Conservation (phyloP, 2,329 filamentous ascomycete genomes). For the Penicillium fuscoglaucum region DNA sequence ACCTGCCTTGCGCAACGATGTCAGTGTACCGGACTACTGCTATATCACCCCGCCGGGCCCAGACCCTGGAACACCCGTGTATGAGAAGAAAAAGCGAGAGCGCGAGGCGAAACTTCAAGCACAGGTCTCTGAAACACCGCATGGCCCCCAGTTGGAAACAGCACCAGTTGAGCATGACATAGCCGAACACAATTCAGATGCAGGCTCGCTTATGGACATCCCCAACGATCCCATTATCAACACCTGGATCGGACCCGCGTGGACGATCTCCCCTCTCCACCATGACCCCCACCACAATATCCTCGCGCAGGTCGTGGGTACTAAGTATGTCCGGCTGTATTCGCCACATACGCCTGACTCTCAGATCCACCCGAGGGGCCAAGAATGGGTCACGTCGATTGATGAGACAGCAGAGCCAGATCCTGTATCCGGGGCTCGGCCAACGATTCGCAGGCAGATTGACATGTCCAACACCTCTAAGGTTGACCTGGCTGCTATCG, state of each 20-base stretch:
- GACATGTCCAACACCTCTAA: conserved; percentile 90
- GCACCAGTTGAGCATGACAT: conserved; percentile 1
- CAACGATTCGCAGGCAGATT: conserved; percentile 46
- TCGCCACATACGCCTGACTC: conserved; percentile 60
- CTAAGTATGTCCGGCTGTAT: conserved; percentile 91
- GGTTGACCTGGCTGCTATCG: conserved; percentile 71
- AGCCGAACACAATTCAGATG: conserved; percentile 11
- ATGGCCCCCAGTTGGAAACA: not conserved
- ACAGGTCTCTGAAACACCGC: not conserved
- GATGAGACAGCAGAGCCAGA: conserved; percentile 4
- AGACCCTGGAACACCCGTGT: conserved; percentile 52
- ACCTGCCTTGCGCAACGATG: conserved; percentile 71
- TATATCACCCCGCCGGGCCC: conserved; percentile 65
- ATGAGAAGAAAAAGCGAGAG: conserved; percentile 38
- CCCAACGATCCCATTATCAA: conserved; percentile 67
- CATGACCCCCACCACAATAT: conserved; percentile 95
- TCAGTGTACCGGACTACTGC: conserved; percentile 80
- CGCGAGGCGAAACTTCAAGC: conserved; percentile 12
- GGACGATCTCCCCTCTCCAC: conserved; percentile 89
- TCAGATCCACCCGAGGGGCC: conserved; percentile 42
- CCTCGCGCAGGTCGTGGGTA: conserved; percentile 81
- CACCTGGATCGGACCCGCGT: conserved; percentile 87
- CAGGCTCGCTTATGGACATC: conserved; percentile 16
- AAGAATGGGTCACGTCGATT: conserved; percentile 35
- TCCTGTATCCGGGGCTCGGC: not conserved